Evolutionary conservation across 1,284 basidiomycete genomes (phyloP).

Genomic region (Kwoniella shivajii): DNA sequence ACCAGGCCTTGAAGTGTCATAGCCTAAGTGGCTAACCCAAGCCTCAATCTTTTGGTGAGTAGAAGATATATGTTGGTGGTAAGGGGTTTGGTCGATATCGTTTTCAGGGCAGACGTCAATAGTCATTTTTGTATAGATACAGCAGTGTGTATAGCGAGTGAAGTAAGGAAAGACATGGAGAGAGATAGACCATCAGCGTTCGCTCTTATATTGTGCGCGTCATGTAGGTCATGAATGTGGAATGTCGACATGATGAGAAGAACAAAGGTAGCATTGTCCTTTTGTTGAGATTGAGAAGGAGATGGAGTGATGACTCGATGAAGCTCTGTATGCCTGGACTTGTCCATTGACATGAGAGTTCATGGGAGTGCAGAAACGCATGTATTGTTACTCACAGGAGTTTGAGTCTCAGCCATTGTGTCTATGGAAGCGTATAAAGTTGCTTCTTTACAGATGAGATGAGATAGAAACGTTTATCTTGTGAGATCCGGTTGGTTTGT

Average conservation of each 20-base stretch:
- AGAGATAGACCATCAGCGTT: not conserved
- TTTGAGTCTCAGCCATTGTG: conserved; percentile 10
- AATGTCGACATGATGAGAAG: not conserved
- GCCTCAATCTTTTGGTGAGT: conserved; percentile 44
- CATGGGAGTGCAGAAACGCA: not conserved
- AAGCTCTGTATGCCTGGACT: not conserved
- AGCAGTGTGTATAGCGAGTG: not conserved
- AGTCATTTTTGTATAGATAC: conserved; percentile 6
- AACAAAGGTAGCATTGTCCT: not conserved
- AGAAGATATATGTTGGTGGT: conserved; percentile 1
- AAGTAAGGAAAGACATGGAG: not conserved
- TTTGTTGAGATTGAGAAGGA: no score
- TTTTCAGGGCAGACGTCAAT: conserved; percentile 15
- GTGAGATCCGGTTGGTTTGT: not conserved
- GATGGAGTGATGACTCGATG: not conserved
- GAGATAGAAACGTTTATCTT: no score
- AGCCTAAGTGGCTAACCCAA: conserved; percentile 46
- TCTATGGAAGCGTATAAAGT: not conserved
- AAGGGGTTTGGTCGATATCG: conserved; percentile 4
- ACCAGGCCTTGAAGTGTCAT: conserved; percentile 37
- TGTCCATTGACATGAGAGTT: not conserved
- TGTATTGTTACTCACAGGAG: conserved; percentile 9
- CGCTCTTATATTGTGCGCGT: not conserved
- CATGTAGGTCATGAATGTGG: not conserved
- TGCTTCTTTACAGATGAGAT: not conserved